Evolutionary conservation across 2,329 filamentous ascomycete genomes (phyloP), one percentile per base, ranked within the genome.

Genomic region (Grosmannia clavigera): DNA sequence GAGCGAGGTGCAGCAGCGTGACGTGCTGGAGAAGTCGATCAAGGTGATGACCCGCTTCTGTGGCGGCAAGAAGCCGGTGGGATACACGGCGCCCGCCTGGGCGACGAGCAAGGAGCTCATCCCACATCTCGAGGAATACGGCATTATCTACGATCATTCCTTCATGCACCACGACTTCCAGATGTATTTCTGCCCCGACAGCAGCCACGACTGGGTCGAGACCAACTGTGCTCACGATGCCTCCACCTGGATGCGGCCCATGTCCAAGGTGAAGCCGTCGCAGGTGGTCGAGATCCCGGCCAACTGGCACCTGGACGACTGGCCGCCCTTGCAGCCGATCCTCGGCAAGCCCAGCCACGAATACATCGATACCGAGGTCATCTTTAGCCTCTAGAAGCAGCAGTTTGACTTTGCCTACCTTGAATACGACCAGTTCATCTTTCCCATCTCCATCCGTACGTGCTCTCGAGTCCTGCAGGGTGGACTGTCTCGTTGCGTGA

Each of bases 381-480:
- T 81, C 3, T 82, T 87, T 66, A 81, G 83, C 43, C 77, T 86
- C 40, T 86, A 82, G 83, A 73, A 79, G 56, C 81, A 86, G 62
- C 82, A 86, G 64, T 87, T 87, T 61, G 79, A 85, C 65, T 90
- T 89, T 70, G 89, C 87, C 67, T 90, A 90, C 69, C 76, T 86
- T 33, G 85, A 90, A 69, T 86, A 88, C 63, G 86, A 90, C 65
- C 84, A 88, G 65, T 90, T 90, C 63, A 80, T 89, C 58, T 90
- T 90, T 66, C 86, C 87, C 0, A 86, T 90, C 70, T 90, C 87
- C 0, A 85, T 90, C 43, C 87, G 43, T 46, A 46, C 43, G 43
- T 46, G 14, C 19, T 46, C 43, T 7, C 43, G 16, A 3, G 16
- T 19, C 19, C 43, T 46, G 16, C 14, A 19, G 16, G 3, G 16